A percentile compares a stretch with the other conserved stretches of the same genome.
These are phyloP conservation scores for Protomyces arabidopsidicola DNA, from an alignment of 1,139 yeast genomes.

Conservation along the genomic window DNA sequence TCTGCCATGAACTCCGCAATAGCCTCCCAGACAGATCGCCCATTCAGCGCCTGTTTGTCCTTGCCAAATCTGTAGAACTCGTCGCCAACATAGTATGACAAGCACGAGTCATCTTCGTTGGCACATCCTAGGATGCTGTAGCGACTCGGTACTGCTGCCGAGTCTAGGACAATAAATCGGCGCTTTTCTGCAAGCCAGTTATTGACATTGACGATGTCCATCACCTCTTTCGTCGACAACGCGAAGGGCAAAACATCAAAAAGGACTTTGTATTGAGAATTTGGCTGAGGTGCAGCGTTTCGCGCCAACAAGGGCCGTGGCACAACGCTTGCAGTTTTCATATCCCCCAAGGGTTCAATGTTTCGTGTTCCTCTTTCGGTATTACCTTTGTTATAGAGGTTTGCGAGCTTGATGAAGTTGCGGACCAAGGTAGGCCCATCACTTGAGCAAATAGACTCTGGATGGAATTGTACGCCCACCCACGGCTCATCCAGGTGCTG, in stretches of 20 bases:
- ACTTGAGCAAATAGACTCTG: conserved; percentile 84
- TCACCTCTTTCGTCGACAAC: conserved; percentile 4
- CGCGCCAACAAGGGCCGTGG: neutral
- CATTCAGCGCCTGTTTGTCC: no score
- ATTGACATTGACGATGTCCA: neutral
- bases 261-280: neutral
- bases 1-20: conserved; percentile 50
- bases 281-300: neutral
- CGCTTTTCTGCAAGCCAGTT: no score
- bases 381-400: conserved; percentile 21
- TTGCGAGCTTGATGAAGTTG: conserved; percentile 61
- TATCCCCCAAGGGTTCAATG: neutral
- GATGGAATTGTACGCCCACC: conserved; percentile 95
- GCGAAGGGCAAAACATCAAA: neutral
- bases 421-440: conserved; percentile 55
- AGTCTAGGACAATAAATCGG: conserved; percentile 56
- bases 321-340: neutral
- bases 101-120: neutral
- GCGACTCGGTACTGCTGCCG: conserved; percentile 75
- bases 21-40: conserved; percentile 46
- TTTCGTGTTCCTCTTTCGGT: neutral
- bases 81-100: conserved; percentile 12
- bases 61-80: conserved; percentile 31
- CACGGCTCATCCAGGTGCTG: conserved; percentile 59
- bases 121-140: conserved; percentile 36